Base-by-base conservation (phyloP, 768 basidiomycete genomes). In the Albatrellus ellisii region DNA sequence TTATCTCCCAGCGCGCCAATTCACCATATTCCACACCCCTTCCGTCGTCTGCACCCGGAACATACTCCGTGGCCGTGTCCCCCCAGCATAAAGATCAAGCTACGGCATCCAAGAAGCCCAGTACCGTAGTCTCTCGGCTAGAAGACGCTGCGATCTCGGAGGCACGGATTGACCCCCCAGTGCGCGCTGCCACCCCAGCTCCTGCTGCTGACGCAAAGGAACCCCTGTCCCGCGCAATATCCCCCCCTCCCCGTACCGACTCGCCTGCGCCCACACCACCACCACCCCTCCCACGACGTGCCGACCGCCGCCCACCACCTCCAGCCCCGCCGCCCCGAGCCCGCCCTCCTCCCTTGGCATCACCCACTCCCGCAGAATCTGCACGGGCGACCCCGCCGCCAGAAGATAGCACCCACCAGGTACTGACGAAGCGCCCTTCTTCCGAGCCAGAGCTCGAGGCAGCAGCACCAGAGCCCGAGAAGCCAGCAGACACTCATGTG, bases 261-360 rank as follows among this genome's bases (percentile, higher is more conserved):
- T n/a, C 41, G 46, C 40, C 51, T 3, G 53, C 53, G 10, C 67
- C 68, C 4, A 68, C 71, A 36, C 60, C 54, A 3, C 60, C 63
- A 5, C 80, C 81, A 0, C 81, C 80, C 2, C 56, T 85, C 18
- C 81, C 81, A 0, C 67, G 77, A 31, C 64, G 81, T 34, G 81
- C 81, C n/a, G n/a, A n/a, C n/a, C n/a, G n/a, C n/a, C n/a, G n/a
- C n/a, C n/a, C n/a, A n/a, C n/a, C n/a, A n/a, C n/a, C n/a, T n/a
- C n/a, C n/a, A n/a, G n/a, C n/a, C n/a, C n/a, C n/a, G n/a, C n/a
- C n/a, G n/a, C n/a, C n/a, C n/a, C n/a, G n/a, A n/a, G n/a, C n/a
- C n/a, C n/a, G n/a, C n/a, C n/a, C n/a, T n/a, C n/a, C n/a, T n/a
- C n/a, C n/a, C n/a, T n/a, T n/a, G n/a, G n/a, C n/a, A n/a, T n/a